A percentile compares a stretch with the other conserved stretches of the same genome.
Evolutionary conservation across 352 stramenopile genomes (phyloP).

Genomic region (Phytophthora fragariae): DNA sequence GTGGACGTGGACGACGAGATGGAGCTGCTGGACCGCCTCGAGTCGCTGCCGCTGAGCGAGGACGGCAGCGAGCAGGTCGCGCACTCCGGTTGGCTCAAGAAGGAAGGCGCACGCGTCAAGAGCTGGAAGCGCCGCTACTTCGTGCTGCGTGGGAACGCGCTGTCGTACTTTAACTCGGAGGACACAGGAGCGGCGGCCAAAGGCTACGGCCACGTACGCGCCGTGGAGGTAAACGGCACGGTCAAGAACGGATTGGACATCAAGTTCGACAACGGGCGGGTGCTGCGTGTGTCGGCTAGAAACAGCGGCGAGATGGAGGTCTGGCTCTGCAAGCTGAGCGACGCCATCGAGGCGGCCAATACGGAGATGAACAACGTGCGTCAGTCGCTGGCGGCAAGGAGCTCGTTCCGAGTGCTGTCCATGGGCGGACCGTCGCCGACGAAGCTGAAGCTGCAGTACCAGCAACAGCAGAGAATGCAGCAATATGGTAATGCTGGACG

Average conservation of each 20-base stretch:
- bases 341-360: slow-evolving; percentile 71
- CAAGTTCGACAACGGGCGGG: slow-evolving; percentile 76
- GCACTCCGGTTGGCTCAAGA: slow-evolving; percentile 84
- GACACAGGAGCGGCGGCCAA: slow-evolving; percentile 79
- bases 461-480: slow-evolving; percentile 32
- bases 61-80: slow-evolving; percentile 50
- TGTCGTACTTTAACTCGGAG: slow-evolving; percentile 87
- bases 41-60: slow-evolving; percentile 64
- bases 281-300: slow-evolving; percentile 75
- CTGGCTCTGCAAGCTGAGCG: slow-evolving; percentile 78
- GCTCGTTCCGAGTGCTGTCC: slow-evolving; percentile 54
- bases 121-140: slow-evolving; percentile 88
- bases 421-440: slow-evolving; percentile 37
- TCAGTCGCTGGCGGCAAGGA: slow-evolving; percentile 53
- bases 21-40: slow-evolving; percentile 60
- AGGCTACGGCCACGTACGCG: slow-evolving; percentile 78
- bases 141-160: slow-evolving; percentile 72
- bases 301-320: slow-evolving; percentile 72
- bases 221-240: slow-evolving; percentile 77
- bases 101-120: slow-evolving; percentile 81
- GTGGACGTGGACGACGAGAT: slow-evolving; percentile 63
- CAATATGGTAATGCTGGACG: slow-evolving; percentile 37
- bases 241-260: slow-evolving; percentile 75
- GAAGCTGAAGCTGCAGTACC: slow-evolving; percentile 42
- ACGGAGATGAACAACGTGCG: slow-evolving; percentile 67